Percentiles rank a stretch among this genome's conserved stretches.
Evolutionary conservation across 176 grass and related monocot species (phyloP).

Genomic region (Themeda triandra): DNA sequence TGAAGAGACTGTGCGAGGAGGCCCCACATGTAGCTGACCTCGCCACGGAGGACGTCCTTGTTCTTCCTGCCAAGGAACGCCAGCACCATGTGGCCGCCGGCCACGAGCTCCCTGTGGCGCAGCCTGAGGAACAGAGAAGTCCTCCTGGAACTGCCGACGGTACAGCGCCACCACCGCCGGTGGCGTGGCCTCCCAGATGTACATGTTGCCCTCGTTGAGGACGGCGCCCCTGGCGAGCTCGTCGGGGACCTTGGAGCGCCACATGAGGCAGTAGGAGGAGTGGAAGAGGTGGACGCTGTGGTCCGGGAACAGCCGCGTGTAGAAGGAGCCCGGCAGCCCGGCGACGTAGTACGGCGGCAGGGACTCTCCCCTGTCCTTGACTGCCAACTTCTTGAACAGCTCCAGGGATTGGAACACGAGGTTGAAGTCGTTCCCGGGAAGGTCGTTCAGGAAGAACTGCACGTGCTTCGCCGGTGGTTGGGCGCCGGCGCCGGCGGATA

Average conservation of each 20-base stretch:
- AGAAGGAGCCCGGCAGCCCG: slow-evolving; percentile 60
- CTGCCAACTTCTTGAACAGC: not conserved
- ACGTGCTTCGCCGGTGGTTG: slow-evolving; percentile 1
- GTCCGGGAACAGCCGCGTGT: slow-evolving; percentile 52
- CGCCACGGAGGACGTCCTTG: not conserved
- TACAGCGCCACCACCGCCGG: slow-evolving; percentile 36
- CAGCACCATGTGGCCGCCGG: slow-evolving; percentile 38
- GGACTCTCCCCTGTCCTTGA: not conserved
- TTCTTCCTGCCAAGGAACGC: slow-evolving; percentile 49
- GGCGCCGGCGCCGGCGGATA: not conserved
- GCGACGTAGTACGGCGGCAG: slow-evolving; percentile 43
- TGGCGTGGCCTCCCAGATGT: slow-evolving; percentile 33
- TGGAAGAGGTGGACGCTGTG: slow-evolving; percentile 60
- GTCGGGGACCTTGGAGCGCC: slow-evolving; percentile 58
- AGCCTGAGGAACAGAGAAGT: slow-evolving; percentile 51
- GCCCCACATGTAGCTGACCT: slow-evolving; percentile 18
- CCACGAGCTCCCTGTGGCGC: slow-evolving; percentile 31
- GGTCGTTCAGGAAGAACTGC: slow-evolving; percentile 77
- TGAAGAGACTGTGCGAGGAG: slow-evolving; percentile 41
- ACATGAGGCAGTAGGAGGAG: slow-evolving; percentile 62
- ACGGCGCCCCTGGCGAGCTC: slow-evolving; percentile 25
- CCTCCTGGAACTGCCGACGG: slow-evolving; percentile 27
- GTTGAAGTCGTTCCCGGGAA: slow-evolving; percentile 70
- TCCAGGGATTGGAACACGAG: slow-evolving; percentile 47
- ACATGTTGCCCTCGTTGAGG: slow-evolving; percentile 47